Conservation (phyloP, 1,284 basidiomycete genomes). For the Violaceomyces palustris region DNA sequence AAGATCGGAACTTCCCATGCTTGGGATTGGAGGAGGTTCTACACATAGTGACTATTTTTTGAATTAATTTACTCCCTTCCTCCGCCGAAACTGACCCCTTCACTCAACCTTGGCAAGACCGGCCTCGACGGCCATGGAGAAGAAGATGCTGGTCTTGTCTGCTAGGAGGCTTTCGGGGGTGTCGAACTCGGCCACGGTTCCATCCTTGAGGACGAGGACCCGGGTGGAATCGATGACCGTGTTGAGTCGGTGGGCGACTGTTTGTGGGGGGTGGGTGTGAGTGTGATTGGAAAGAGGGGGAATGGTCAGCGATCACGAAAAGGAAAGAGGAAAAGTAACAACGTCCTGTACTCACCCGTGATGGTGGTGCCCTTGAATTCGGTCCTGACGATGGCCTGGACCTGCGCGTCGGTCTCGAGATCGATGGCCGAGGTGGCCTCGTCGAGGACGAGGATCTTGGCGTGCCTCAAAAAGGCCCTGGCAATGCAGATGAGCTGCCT, state of each 20-base stretch:
- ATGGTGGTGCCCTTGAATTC: slow-evolving; percentile 55
- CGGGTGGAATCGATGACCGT: slow-evolving; percentile 83
- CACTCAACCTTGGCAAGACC: slow-evolving; percentile 34
- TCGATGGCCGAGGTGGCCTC: slow-evolving; percentile 69
- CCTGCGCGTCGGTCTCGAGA: slow-evolving; percentile 78
- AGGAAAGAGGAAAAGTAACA: too few species aligned
- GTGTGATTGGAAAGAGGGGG: background rate
- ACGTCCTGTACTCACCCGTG: too few species aligned
- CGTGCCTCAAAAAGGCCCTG: slow-evolving; percentile 54
- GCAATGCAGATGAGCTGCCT: slow-evolving; percentile 56
- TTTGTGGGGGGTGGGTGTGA: slow-evolving; percentile 63
- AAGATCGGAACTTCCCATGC: too few species aligned
- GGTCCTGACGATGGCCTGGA: slow-evolving; percentile 70
- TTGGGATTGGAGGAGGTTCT: too few species aligned
- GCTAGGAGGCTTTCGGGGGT: slow-evolving; percentile 63
- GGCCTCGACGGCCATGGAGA: slow-evolving; percentile 50
- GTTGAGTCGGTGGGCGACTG: slow-evolving; percentile 72
- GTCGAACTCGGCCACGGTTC: slow-evolving; percentile 71
- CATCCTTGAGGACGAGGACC: slow-evolving; percentile 76
- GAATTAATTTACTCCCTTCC: too few species aligned
- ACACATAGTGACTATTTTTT: too few species aligned
- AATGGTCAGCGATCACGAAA: too few species aligned
- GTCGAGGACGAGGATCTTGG: slow-evolving; percentile 82
- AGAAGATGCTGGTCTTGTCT: slow-evolving; percentile 55
- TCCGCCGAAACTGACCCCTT: too few species aligned